phyloP scores from a whole-genome alignment of 225 moss, liverwort and hornwort species.

The Bryoerythrophyllum caledonicum region DNA sequence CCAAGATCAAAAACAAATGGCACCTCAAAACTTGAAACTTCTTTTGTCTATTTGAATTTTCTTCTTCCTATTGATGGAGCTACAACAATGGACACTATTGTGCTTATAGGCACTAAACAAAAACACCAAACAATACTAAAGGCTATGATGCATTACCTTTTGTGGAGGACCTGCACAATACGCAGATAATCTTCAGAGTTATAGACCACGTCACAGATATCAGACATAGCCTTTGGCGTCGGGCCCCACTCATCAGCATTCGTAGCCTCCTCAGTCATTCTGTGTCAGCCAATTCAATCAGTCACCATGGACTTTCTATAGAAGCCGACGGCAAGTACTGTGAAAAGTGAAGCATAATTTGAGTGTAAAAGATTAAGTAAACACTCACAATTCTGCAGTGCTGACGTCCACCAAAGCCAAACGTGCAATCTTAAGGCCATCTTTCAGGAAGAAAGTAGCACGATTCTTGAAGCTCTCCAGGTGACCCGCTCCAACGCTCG shows the following conservation, averaged over 20 bases:
- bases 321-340: neutral
- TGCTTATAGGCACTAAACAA: neutral
- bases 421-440: conserved; percentile 53
- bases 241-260: conserved; percentile 66
- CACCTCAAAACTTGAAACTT: no score
- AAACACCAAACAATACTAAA: neutral
- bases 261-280: conserved; percentile 64
- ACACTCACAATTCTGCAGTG: conserved; percentile 45
- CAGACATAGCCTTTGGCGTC: conserved; percentile 47
- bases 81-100: no score
- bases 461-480: conserved; percentile 38
- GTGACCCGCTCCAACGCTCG: conserved; percentile 13
- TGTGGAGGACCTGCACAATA: conserved; percentile 52
- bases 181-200: conserved; percentile 52
- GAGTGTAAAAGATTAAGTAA: neutral
- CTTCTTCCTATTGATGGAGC: no score
- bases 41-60: no score
- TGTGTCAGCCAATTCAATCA: conserved; percentile 18
- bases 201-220: conserved; percentile 32
- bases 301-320: neutral
- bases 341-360: neutral
- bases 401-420: conserved; percentile 53
- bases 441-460: conserved; percentile 47
- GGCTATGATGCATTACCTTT: conserved; percentile 21
- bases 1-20: no score